Conservation (phyloP, 2,329 filamentous ascomycete genomes). For the Phaeosphaeria sp. region DNA sequence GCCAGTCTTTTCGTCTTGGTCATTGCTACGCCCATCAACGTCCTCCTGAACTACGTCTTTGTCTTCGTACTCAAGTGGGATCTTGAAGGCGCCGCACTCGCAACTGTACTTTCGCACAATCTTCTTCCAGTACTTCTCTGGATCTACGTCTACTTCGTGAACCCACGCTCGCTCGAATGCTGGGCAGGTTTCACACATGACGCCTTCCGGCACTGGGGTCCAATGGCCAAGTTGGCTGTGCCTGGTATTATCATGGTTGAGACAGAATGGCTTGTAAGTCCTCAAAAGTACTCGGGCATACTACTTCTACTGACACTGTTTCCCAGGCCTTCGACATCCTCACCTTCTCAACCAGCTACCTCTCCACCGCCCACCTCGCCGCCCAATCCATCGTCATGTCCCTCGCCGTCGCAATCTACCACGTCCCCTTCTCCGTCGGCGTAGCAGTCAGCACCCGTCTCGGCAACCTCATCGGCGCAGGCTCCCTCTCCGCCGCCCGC, state of each 20-base stretch:
- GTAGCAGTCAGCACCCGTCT: conserved; percentile 49
- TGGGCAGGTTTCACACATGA: conserved; percentile 78
- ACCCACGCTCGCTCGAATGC: conserved; percentile 51
- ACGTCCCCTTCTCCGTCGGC: conserved; percentile 50
- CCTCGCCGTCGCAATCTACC: conserved; percentile 46
- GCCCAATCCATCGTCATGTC: conserved; percentile 67
- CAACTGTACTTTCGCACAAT: conserved; percentile 58
- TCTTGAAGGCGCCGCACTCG: conserved; percentile 60
- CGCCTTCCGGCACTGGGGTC: conserved; percentile 76
- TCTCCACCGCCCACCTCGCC: conserved; percentile 80
- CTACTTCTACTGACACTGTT: background rate
- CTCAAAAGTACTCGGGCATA: background rate
- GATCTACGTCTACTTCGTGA: conserved; percentile 53
- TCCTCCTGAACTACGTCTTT: conserved; percentile 58
- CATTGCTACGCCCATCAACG: conserved; percentile 58
- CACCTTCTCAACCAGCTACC: conserved; percentile 79
- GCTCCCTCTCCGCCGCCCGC: conserved; percentile 40
- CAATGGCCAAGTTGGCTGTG: conserved; percentile 87
- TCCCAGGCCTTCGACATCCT: conserved; percentile 35
- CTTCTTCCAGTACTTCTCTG: conserved; percentile 58
- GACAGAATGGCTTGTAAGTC: conserved; percentile 57
- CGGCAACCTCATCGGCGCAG: conserved; percentile 50
- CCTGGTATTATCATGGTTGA: conserved; percentile 94
- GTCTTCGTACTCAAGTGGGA: conserved; percentile 53
- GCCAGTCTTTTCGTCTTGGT: conserved; percentile 57